phyloP scores from a whole-genome alignment of 306 rosid species.

The Vachellia collinsii region DNA sequence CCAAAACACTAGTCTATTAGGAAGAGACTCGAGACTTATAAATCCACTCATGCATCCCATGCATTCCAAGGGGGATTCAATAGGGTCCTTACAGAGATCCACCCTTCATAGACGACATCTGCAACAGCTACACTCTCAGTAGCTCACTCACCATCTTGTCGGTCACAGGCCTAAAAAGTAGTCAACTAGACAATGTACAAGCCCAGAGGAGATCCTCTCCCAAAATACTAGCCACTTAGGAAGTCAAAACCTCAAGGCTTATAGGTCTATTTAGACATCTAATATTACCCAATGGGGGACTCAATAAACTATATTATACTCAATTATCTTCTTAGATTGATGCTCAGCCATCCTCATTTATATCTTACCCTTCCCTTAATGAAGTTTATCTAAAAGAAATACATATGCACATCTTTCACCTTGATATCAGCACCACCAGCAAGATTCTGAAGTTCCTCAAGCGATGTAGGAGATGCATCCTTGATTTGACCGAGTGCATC shows the following conservation, averaged over 20 bases:
- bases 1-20: not conserved
- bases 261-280: not conserved
- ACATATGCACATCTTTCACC: conserved; percentile 50
- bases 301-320: not conserved
- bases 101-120: not conserved
- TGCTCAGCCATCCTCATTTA: not conserved
- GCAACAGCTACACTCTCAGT: not conserved
- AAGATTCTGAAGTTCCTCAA: conserved; percentile 96
- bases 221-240: not conserved
- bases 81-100: not conserved
- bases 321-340: not conserved
- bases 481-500: conserved; percentile 85
- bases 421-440: conserved; percentile 98
- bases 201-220: not conserved
- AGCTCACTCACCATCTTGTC: not conserved
- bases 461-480: conserved; percentile 73
- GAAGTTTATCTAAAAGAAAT: not conserved
- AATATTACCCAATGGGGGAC: not conserved
- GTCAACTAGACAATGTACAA: not conserved
- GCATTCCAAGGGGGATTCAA: not conserved
- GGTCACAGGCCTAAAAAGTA: not conserved
- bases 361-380: not conserved
- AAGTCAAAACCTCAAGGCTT: not conserved
- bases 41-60: not conserved
- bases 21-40: not conserved